Base-by-base conservation (phyloP, 2,329 filamentous ascomycete species). In the Graphilbum ipis-grandicollis region DNA sequence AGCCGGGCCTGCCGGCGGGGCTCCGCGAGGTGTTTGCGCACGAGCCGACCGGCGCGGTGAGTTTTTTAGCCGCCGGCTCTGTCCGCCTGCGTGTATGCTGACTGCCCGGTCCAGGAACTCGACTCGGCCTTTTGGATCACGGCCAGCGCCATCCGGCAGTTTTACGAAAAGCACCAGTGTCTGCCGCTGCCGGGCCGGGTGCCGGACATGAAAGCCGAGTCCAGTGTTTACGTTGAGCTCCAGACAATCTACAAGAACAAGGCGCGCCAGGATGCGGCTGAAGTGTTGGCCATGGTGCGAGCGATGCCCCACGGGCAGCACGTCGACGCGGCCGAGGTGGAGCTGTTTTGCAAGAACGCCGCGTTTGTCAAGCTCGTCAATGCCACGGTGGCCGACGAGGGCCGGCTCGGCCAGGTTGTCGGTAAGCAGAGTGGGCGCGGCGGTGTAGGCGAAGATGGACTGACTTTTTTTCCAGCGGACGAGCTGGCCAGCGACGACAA, bases 201-300 rank as follows among this genome's bases (percentile, higher is more conserved):
- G 2, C 90, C 92, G 2, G 90, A 98, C 54, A 98, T 98, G 90
- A 98, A 98, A 61, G 85, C 90, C 3, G 73, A 88, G 51, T 93
- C 86, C 4, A 73, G 68, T 39, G 79, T 92, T 43, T 98, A 98
- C 59, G 79, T 98, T 46, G 67, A 76, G 48, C 67, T 98, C 12
- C 90, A 96, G 53, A 88, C 81, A 48, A 73, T 96, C 41, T 98
- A 96, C 70, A 94, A 93, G 57, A 58, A 65, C 18, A 93, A 93
- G 56, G 85, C 90, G 31, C 74, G 79, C 25, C 62, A 70, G 49
- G 90, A 98, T 49, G 62, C 77, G 13, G 68, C 71, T 22, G 79
- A 93, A 54, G 79, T 96, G 3, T 58, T 84, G 3, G 58, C 64
- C 12, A 71, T 58, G 12, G 75, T 84, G 31, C 73, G 71, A 33